Evolutionary conservation across 2,329 filamentous ascomycete species (phyloP), one percentile per base, ranked within the genome.

Genomic region (Ophiosphaerella herpotricha): DNA sequence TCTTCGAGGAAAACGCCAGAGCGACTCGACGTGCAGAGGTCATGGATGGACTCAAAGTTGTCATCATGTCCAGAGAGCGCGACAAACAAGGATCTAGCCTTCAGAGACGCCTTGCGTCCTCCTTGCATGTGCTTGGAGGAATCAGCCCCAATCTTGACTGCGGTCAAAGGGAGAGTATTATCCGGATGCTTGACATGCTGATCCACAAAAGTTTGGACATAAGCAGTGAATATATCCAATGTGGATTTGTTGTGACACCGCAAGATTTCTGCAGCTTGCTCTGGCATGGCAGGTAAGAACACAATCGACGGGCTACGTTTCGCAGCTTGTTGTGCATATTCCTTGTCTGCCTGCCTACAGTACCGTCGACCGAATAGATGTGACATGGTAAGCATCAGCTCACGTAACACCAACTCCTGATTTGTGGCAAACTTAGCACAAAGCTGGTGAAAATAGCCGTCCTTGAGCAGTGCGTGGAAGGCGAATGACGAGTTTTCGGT

Each of bases 401-500:
- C 79, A n/a, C 77, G 73, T 3, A 88, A 67, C 0, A 84, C 80
- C 0, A 69, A 57, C 13, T 81, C 60, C 18, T 79, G 77, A 13
- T 80, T 78, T 3, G 67, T 73, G 37, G 81, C 71, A 32, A 89
- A 78, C 13, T 81, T 75, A 2, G 77, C 77, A 64, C 87, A 90
- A 0, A 92, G 71, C 18, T 77, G 70, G 55, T 85, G 80, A 66
- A 92, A 88, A 63, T 88, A 91, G 0, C 88, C 88, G 2, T 81
- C 82, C 50, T 85, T 86, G 1, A 93, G 74, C 8, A 93, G 76
- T 1, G 87, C 84, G 65, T 92, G 89, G 71, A 92, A 90, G 0
- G 88, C 87, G 64, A 92, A 91, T 5, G 83, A 84, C 0, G 86
- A 84, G 60, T 88, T 90, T 60, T 91, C 88, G 0, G 86, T 88